Evolutionary conservation across 2,329 filamentous ascomycete genomes (phyloP), one percentile per base, ranked within the genome.

Genomic region (Raffaelea albimanens): DNA sequence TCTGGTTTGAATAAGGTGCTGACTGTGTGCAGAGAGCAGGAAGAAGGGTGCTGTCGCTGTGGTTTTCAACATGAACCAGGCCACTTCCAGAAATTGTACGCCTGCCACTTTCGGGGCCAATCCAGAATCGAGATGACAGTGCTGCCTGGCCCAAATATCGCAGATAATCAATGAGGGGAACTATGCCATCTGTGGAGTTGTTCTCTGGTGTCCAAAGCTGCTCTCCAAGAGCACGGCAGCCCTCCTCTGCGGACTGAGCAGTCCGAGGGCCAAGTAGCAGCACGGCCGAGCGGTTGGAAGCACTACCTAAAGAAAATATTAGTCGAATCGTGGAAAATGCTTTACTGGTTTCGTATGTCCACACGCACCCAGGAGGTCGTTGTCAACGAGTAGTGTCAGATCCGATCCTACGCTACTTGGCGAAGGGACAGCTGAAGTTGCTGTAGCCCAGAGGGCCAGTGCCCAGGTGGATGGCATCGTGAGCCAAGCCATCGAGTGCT

Each of bases 1-100:
- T 53, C 9, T 53, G 49, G 29, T 57, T 66, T 13, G 67, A 69
- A 48, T 66, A 66, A 0, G 68, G 67, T 2, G 69, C 68, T 2
- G 63, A 62, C 48, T 71, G 67, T 3, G 66, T 67, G 50, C 69
- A 71, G n/a, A 72, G 47, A 0, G 61, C 67, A 2, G 63, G 62
- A 3, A 68, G 55, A 34, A 49, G 31, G 16, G 50, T 46, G 20
- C 53, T 36, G 21, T 47, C 48, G 49, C 25, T 25, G n/a, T 16
- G 38, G 49, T 47, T 33, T n/a, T n/a, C n/a, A n/a, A n/a, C n/a
- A n/a, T n/a, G n/a, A n/a, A n/a, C n/a, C n/a, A n/a, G n/a, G n/a
- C n/a, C n/a, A n/a, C n/a, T n/a, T n/a, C n/a, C n/a, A n/a, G n/a
- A n/a, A 29, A 69, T 56, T 0, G 60, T 57, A 20, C 56, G 56